A percentile compares a stretch with the other conserved stretches of the same genome.
Evolutionary conservation across 371 early-diverging fungal species (phyloP).

Genomic region (Polyrhizophydium stewartii): DNA sequence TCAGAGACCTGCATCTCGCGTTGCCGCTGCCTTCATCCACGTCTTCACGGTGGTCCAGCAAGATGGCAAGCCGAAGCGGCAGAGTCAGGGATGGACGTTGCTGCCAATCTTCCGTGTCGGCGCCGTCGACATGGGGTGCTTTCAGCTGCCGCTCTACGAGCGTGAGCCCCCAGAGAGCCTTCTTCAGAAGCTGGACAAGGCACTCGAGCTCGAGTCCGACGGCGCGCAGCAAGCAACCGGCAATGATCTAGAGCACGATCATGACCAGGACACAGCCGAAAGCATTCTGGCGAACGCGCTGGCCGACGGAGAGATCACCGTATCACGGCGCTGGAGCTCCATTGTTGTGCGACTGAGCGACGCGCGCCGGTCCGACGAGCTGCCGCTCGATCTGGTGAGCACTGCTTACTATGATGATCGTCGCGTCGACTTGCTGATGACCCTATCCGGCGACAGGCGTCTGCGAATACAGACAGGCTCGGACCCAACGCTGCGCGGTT

Average conservation of each 20-base stretch:
- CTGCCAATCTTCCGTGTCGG: not conserved
- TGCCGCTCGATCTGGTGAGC: not conserved
- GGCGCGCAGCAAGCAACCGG: no score
- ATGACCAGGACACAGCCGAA: no score
- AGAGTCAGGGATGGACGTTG: constrained; percentile 1
- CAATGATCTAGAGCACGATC: no score
- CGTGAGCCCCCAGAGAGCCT: not conserved
- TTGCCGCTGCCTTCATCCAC: not conserved
- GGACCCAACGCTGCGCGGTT: not conserved
- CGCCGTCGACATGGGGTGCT: not conserved
- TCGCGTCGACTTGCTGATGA: not conserved
- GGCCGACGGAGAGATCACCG: no score
- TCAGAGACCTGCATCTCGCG: not conserved
- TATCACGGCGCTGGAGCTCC: no score
- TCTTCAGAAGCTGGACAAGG: not conserved
- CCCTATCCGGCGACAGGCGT: not conserved
- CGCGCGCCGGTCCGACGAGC: not conserved
- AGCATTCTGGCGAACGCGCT: no score
- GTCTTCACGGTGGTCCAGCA: not conserved
- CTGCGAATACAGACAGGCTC: not conserved
- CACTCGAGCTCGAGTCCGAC: no score
- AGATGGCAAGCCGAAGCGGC: not conserved
- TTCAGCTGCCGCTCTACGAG: not conserved
- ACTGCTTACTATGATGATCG: not conserved
- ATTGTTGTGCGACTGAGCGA: constrained; percentile 4